Percentiles rank a stretch among this genome's conserved stretches.
These are phyloP conservation scores for Ascochyta pisi DNA, from an alignment of 2,329 filamentous ascomycete species.

Conservation along the genomic window DNA sequence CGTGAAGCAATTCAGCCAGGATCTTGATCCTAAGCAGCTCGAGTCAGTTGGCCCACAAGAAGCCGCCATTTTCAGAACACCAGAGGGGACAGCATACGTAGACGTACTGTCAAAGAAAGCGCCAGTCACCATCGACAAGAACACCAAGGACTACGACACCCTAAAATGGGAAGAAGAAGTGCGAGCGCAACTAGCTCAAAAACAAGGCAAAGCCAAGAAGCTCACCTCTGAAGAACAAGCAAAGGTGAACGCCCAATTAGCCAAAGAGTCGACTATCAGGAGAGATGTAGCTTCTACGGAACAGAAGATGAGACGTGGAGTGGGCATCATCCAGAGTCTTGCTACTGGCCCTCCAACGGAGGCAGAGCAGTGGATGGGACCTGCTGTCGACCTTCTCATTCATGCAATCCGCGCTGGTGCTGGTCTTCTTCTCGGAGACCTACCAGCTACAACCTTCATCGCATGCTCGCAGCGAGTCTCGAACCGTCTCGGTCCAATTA, in stretches of 20 bases:
- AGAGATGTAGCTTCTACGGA: slow-evolving; percentile 73
- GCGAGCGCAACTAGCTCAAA: slow-evolving; percentile 83
- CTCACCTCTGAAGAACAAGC: slow-evolving; percentile 85
- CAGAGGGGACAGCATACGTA: slow-evolving; percentile 85
- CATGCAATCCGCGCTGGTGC: slow-evolving; percentile 80
- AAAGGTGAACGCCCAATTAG: slow-evolving; percentile 89
- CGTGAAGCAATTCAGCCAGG: slow-evolving; percentile 73
- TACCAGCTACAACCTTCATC: slow-evolving; percentile 79
- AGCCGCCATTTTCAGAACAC: slow-evolving; percentile 89
- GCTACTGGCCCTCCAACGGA: slow-evolving; percentile 89
- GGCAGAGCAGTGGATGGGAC: slow-evolving; percentile 84
- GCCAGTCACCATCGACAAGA: slow-evolving; percentile 79
- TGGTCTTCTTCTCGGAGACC: slow-evolving; percentile 79
- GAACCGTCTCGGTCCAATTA: slow-evolving; percentile 74
- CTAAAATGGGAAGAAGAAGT: slow-evolving; percentile 97
- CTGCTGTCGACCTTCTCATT: slow-evolving; percentile 76
- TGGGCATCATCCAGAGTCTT: slow-evolving; percentile 83
- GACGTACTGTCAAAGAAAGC: slow-evolving; percentile 89
- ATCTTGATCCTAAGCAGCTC: slow-evolving; percentile 75
- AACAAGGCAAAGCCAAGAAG: slow-evolving; percentile 91
- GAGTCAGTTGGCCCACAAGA: slow-evolving; percentile 81
- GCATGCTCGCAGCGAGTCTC: slow-evolving; percentile 78
- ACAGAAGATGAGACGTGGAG: slow-evolving; percentile 76
- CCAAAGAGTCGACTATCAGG: slow-evolving; percentile 83
- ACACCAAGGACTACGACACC: slow-evolving; percentile 92